phyloP scores from a whole-genome alignment of 2,329 filamentous ascomycete genomes.

The Pseudogymnoascus destructans region DNA sequence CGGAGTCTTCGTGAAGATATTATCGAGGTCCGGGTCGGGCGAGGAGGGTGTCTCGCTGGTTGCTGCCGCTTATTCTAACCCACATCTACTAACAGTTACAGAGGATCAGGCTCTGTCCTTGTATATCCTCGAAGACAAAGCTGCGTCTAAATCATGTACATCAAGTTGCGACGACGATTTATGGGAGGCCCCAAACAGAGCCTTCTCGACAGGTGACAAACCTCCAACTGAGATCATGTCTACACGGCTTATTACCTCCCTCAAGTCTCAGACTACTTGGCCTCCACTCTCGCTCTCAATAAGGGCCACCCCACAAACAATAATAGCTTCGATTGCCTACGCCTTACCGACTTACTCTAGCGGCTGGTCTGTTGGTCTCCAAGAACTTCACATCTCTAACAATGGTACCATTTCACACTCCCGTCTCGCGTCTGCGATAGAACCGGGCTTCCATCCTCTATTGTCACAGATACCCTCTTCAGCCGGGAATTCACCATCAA shows the following conservation, averaged over 20 bases:
- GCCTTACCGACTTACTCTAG: conserved; percentile 62
- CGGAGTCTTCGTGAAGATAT: conserved; percentile 9
- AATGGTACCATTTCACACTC: conserved; percentile 30
- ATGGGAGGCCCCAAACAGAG: not conserved
- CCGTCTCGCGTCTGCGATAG: conserved; percentile 36
- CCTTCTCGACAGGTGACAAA: not conserved
- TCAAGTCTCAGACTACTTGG: conserved; percentile 68
- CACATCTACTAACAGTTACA: conserved; percentile 70
- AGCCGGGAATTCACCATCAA: conserved; percentile 2
- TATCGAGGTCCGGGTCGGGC: conserved; percentile 20
- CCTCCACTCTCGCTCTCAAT: conserved; percentile 74
- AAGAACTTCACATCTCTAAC: conserved; percentile 58
- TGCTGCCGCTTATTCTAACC: conserved; percentile 57
- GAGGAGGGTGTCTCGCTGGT: conserved; percentile 36
- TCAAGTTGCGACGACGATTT: not conserved
- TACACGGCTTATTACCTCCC: conserved; percentile 52
- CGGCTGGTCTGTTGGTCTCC: conserved; percentile 85
- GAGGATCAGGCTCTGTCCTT: conserved; percentile 60
- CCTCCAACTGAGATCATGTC: not conserved
- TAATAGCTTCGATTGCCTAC: conserved; percentile 78
- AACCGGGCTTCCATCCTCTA: conserved; percentile 31
- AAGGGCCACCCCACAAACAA: conserved; percentile 46
- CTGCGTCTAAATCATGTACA: not conserved
- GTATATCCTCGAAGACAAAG: conserved; percentile 35
- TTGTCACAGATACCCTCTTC: conserved; percentile 19